Evolutionary conservation across 164 flowering plant species (phyloP).

Genomic region (Vitis cinerea): DNA sequence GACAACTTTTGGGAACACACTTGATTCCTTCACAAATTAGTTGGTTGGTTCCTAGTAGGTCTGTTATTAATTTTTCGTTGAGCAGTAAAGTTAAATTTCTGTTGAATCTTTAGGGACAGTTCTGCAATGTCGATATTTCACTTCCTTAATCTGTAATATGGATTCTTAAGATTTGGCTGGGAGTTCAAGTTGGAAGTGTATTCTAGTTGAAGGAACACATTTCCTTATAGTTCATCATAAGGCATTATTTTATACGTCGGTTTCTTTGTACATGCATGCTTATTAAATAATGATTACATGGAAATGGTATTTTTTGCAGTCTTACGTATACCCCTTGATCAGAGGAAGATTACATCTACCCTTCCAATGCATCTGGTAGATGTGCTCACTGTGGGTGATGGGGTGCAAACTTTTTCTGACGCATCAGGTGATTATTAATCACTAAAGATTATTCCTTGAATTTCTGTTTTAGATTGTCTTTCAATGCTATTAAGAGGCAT

Average conservation of each 20-base stretch:
- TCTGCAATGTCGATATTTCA: no score
- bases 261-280: conserved; percentile 4
- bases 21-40: no score
- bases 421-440: conserved; percentile 57
- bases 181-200: no score
- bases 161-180: no score
- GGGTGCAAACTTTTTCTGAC: conserved; percentile 54
- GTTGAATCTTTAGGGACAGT: no score
- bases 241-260: no score
- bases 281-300: no score
- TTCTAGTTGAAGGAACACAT: conserved; percentile 1
- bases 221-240: neutral
- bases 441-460: neutral
- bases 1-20: no score
- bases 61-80: no score
- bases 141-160: no score
- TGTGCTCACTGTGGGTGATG: conserved; percentile 62
- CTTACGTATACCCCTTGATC: conserved; percentile 72
- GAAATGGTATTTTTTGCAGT: conserved; percentile 42
- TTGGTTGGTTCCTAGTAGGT: no score
- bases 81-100: no score
- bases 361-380: conserved; percentile 86
- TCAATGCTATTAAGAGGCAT: conserved; percentile 1
- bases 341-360: conserved; percentile 69
- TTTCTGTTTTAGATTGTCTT: conserved; percentile 5